phyloP scores from a whole-genome alignment of 495 filamentous ascomycete genomes.

The Penicillium roqueforti region DNA sequence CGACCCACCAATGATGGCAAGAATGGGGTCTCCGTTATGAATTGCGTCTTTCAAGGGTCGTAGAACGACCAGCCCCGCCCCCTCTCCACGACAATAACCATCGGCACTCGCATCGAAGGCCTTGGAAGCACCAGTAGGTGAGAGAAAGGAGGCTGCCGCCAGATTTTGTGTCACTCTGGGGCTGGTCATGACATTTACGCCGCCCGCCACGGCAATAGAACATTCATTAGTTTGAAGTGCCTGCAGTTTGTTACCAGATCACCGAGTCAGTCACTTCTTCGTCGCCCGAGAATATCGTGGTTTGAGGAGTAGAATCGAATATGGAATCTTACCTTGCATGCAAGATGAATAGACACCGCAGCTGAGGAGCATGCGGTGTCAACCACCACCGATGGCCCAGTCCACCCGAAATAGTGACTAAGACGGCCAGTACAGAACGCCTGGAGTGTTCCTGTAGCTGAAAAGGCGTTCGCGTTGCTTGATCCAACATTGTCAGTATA shows the following conservation, averaged over 20 bases:
- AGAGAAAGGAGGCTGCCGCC: constrained; percentile 35
- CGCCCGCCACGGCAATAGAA: constrained; percentile 26
- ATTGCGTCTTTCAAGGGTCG: constrained; percentile 60
- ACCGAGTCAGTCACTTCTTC: not conserved
- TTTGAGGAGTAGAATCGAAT: not conserved
- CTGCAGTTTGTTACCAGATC: not conserved
- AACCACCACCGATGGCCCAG: constrained; percentile 30
- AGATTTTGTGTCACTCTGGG: constrained; percentile 27
- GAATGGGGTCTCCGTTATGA: constrained; percentile 55
- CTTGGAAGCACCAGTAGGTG: constrained; percentile 54
- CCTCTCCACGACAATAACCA: constrained; percentile 37
- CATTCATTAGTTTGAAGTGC: constrained; percentile 28
- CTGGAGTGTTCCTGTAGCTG: constrained; percentile 26
- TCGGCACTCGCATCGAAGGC: constrained; percentile 45
- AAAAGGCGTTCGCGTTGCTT: constrained; percentile 29
- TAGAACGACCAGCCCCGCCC: constrained; percentile 29
- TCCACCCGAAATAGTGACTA: constrained; percentile 38
- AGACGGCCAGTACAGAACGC: constrained; percentile 23
- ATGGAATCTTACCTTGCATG: constrained; percentile 15
- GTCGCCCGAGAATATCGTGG: not conserved
- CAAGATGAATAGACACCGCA: constrained; percentile 28
- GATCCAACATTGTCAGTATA: constrained; percentile 32
- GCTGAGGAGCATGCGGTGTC: constrained; percentile 44
- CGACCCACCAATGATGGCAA: constrained; percentile 55
- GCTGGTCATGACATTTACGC: constrained; percentile 36